Conservation (phyloP, 495 filamentous ascomycete genomes). For the Jackrogersella multiformis region DNA sequence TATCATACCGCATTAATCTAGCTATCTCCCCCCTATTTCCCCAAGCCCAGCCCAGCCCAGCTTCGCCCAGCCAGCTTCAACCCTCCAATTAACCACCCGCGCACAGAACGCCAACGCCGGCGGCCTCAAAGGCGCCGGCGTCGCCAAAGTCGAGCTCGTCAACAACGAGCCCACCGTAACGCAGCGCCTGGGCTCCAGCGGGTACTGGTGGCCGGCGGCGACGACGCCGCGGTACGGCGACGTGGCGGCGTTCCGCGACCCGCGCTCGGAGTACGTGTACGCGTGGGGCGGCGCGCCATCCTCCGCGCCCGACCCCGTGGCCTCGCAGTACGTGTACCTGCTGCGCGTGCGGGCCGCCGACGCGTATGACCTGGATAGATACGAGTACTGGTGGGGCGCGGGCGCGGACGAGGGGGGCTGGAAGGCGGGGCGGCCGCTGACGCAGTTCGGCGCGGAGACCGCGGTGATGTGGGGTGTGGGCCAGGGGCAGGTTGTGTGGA, state of each 20-base stretch:
- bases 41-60: neutral
- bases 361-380: slow-evolving; percentile 46
- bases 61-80: neutral
- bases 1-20: too few species aligned
- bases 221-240: slow-evolving; percentile 47
- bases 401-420: slow-evolving; percentile 38
- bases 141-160: slow-evolving; percentile 46
- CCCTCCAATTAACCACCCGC: neutral
- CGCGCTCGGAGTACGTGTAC: slow-evolving; percentile 48
- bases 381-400: slow-evolving; percentile 53
- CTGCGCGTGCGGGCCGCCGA: slow-evolving; percentile 46
- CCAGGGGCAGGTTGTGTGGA: slow-evolving; percentile 49
- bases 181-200: slow-evolving; percentile 41
- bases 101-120: slow-evolving; percentile 45
- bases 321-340: slow-evolving; percentile 48
- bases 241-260: slow-evolving; percentile 49
- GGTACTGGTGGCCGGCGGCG: slow-evolving; percentile 49
- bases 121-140: slow-evolving; percentile 47
- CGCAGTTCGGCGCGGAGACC: slow-evolving; percentile 40
- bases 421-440: slow-evolving; percentile 40
- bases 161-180: slow-evolving; percentile 48
- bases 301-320: slow-evolving; percentile 26
- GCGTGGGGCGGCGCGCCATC: slow-evolving; percentile 48
- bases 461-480: slow-evolving; percentile 47
- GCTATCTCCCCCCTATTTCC: neutral